phyloP scores from a whole-genome alignment of 805 yeast genomes.

The Metschnikowia rubicola region DNA sequence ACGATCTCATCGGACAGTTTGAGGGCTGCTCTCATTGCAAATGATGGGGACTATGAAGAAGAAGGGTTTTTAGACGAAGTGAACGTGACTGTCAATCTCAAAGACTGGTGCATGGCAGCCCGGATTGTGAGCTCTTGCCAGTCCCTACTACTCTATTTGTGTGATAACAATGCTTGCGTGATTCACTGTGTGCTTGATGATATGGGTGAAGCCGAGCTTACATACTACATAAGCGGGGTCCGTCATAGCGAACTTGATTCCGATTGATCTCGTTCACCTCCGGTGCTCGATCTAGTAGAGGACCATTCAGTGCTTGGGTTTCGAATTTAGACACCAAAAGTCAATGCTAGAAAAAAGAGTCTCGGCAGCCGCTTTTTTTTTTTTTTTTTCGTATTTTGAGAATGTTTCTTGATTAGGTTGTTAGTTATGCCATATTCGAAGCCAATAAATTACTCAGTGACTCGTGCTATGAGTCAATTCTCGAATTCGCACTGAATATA shows the following conservation, averaged over 20 bases:
- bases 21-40: conserved; percentile 14
- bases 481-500: not conserved
- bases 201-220: conserved; percentile 59
- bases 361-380: too few species aligned
- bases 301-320: too few species aligned
- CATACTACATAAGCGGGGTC: conserved; percentile 53
- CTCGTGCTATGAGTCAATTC: conserved; percentile 4
- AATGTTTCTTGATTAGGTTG: not conserved
- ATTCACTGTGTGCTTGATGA: conserved; percentile 67
- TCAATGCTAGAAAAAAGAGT: too few species aligned
- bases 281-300: too few species aligned
- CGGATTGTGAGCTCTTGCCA: conserved; percentile 59
- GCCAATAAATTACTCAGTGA: not conserved
- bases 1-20: conserved; percentile 23
- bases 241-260: conserved; percentile 5
- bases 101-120: conserved; percentile 68
- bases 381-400: too few species aligned
- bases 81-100: conserved; percentile 50
- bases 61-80: conserved; percentile 27
- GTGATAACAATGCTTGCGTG: conserved; percentile 56
- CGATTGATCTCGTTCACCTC: not conserved
- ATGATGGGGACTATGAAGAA: conserved; percentile 10
- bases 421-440: too few species aligned
- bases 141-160: conserved; percentile 55
- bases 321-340: too few species aligned